A percentile compares a stretch with the other conserved stretches of the same genome.
Evolutionary conservation across 140 eudicot species (phyloP).

Genomic region (Erigeron philadelphicus): DNA sequence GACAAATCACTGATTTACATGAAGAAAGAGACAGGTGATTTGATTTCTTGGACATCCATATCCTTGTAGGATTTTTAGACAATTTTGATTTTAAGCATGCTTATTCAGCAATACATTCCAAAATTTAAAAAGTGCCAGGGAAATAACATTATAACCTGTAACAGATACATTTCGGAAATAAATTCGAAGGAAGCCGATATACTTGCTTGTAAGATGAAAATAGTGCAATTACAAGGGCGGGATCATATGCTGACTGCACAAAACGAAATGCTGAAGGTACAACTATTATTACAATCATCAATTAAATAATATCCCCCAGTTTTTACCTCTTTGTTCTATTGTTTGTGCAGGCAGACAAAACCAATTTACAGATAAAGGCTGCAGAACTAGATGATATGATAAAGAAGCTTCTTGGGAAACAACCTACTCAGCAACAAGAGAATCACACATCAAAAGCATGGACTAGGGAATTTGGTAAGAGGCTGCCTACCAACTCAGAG

Average conservation of each 20-base stretch:
- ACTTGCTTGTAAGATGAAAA: slow-evolving; percentile 43
- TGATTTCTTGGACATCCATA: slow-evolving; percentile 4
- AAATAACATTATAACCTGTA: slow-evolving; percentile 1
- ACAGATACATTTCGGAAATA: slow-evolving; percentile 54
- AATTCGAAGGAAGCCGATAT: slow-evolving; percentile 49
- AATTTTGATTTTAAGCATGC: too few species aligned
- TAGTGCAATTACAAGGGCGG: slow-evolving; percentile 64
- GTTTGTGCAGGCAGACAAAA: slow-evolving; percentile 53
- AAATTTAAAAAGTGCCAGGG: background rate
- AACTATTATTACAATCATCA: background rate
- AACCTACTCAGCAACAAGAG: slow-evolving; percentile 33
- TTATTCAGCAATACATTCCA: background rate
- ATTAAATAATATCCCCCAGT: background rate
- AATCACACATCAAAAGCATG: slow-evolving; percentile 27
- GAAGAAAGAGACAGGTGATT: slow-evolving; percentile 72
- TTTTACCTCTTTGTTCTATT: slow-evolving; percentile 14
- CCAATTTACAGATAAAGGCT: slow-evolving; percentile 50
- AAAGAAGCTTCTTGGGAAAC: slow-evolving; percentile 49
- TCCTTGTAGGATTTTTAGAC: too few species aligned
- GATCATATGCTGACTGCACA: slow-evolving; percentile 71
- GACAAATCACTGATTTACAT: slow-evolving; percentile 45
- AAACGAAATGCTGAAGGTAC: slow-evolving; percentile 76
- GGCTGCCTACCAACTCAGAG: slow-evolving; percentile 45
- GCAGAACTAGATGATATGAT: slow-evolving; percentile 77
- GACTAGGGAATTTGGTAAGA: slow-evolving; percentile 37